Percentiles rank a stretch among this genome's conserved stretches.
phyloP scores from a whole-genome alignment of 371 early-diverging fungal genomes.

The Globomyces sp. region DNA sequence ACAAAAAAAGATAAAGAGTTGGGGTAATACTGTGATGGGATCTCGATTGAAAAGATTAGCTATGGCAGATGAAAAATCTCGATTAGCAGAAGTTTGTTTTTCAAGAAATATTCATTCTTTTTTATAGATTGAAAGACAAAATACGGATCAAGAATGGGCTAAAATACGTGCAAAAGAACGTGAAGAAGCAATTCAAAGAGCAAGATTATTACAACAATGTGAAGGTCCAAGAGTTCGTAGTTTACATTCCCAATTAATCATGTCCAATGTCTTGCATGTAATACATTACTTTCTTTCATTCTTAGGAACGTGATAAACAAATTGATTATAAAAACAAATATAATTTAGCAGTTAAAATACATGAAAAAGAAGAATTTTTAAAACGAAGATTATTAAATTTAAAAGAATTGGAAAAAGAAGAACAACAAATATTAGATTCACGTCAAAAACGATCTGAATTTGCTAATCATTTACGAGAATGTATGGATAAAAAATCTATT shows the following conservation, averaged over 20 bases:
- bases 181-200: slow-evolving; percentile 33
- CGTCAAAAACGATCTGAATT: slow-evolving; percentile 9
- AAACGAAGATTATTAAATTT: not conserved
- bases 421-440: slow-evolving; percentile 14
- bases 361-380: slow-evolving; percentile 22
- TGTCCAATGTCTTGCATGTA: slow-evolving; percentile 45
- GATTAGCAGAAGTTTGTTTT: slow-evolving; percentile 23
- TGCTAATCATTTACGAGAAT: slow-evolving; percentile 16
- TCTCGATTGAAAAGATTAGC: slow-evolving; percentile 39
- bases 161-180: slow-evolving; percentile 29
- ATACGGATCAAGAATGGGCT: slow-evolving; percentile 42
- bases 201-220: slow-evolving; percentile 33
- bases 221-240: slow-evolving; percentile 31
- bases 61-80: slow-evolving; percentile 25
- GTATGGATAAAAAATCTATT: slow-evolving; percentile 12
- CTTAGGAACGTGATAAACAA: slow-evolving; percentile 36
- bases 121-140: slow-evolving; percentile 29
- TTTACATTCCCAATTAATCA: slow-evolving; percentile 32
- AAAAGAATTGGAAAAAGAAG: slow-evolving; percentile 7
- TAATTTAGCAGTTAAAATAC: slow-evolving; percentile 14
- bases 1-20: slow-evolving; percentile 29
- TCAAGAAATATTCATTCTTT: slow-evolving; percentile 6
- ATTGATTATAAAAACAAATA: slow-evolving; percentile 22
- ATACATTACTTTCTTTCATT: not conserved
- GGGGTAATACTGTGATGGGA: slow-evolving; percentile 48